Evolutionary conservation across 805 yeast species (phyloP).

Genomic region (Kurtzmaniella fragi): DNA sequence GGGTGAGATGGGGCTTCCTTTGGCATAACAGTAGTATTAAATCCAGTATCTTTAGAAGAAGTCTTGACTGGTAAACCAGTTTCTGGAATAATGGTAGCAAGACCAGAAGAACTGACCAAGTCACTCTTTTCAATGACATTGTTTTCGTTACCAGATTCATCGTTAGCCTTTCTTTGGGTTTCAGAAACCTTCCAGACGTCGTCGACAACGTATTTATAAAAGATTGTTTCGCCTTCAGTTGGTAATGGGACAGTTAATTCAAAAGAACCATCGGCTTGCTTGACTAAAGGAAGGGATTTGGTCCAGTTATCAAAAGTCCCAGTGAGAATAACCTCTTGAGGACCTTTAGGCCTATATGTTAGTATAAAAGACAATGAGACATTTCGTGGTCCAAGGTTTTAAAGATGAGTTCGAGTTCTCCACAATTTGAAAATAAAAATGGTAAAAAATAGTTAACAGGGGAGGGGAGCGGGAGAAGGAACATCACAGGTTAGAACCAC

Average conservation of each 20-base stretch:
- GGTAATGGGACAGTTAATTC: slow-evolving; percentile 54
- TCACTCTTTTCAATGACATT: slow-evolving; percentile 41
- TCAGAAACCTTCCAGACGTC: slow-evolving; percentile 54
- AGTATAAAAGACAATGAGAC: slow-evolving; percentile 11
- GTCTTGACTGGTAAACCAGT: slow-evolving; percentile 15
- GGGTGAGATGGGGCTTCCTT: slow-evolving; percentile 26
- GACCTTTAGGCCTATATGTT: slow-evolving; percentile 41
- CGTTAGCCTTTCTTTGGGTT: slow-evolving; percentile 38
- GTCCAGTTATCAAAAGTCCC: slow-evolving; percentile 70
- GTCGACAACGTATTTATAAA: slow-evolving; percentile 64
- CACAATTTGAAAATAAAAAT: neutral
- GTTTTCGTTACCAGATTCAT: slow-evolving; percentile 48
- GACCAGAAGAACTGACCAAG: slow-evolving; percentile 15
- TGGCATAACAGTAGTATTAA: slow-evolving; percentile 36
- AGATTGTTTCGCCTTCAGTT: slow-evolving; percentile 34
- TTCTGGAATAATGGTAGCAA: slow-evolving; percentile 26
- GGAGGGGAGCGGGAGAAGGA: too few relatives aligned
- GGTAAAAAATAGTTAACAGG: neutral
- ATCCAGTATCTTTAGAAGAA: slow-evolving; percentile 6
- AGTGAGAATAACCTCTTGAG: slow-evolving; percentile 55
- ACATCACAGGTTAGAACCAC: too few relatives aligned
- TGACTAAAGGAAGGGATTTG: slow-evolving; percentile 54
- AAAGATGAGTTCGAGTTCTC: neutral
- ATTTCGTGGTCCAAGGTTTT: neutral
- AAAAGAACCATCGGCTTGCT: slow-evolving; percentile 57